phyloP scores from a whole-genome alignment of 306 rosid species.

The Glycyrrhiza uralensis region DNA sequence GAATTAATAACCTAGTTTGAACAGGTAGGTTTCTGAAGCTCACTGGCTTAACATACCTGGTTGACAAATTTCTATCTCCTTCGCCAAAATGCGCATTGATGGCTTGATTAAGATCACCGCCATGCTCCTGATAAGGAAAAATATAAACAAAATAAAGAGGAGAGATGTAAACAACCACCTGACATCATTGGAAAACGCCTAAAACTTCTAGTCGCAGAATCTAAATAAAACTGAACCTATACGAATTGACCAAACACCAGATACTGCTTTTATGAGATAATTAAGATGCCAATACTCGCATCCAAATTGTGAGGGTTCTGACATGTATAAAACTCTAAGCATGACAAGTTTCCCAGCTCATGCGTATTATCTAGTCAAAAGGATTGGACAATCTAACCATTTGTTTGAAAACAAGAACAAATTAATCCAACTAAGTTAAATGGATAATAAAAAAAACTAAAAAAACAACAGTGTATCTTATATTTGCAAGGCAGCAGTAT shows the following conservation, averaged over 20 bases:
- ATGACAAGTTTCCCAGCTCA: background rate
- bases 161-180: background rate
- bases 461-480: background rate
- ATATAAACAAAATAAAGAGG: slow-evolving; percentile 8
- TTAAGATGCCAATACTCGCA: background rate
- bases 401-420: background rate
- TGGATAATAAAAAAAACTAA: too few species aligned
- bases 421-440: background rate
- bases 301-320: background rate
- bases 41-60: slow-evolving; percentile 41
- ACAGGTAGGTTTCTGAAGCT: background rate
- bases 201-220: background rate
- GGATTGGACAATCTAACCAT: background rate
- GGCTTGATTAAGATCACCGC: slow-evolving; percentile 81
- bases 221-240: background rate
- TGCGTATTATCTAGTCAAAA: background rate
- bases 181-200: background rate
- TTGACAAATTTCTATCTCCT: slow-evolving; percentile 58
- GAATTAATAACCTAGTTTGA: background rate
- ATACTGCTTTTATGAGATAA: background rate
- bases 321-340: background rate
- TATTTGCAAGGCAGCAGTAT: background rate
- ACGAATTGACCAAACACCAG: background rate
- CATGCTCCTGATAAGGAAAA: slow-evolving; percentile 60
- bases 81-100: slow-evolving; percentile 76